Evolutionary conservation across 495 filamentous ascomycete genomes (phyloP).

Genomic region (Aspergillus diversus): DNA sequence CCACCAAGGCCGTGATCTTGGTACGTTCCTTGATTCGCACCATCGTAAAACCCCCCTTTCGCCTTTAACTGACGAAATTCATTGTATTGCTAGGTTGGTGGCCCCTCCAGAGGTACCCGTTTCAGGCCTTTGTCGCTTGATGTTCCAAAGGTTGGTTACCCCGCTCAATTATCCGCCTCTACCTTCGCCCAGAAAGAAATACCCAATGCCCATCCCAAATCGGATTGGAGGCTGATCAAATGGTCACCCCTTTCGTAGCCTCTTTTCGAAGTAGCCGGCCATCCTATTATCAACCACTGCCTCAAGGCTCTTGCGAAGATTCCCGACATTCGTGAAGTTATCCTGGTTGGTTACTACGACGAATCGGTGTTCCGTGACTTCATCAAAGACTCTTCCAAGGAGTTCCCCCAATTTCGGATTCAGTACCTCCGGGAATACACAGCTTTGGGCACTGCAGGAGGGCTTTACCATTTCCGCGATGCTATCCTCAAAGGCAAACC

Average conservation of each 20-base stretch:
- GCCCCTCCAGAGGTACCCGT: slow-evolving; percentile 90
- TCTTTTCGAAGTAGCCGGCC: slow-evolving; percentile 97
- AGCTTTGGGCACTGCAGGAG: slow-evolving; percentile 92
- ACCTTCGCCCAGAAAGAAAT: background rate
- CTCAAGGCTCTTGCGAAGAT: slow-evolving; percentile 91
- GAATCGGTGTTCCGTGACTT: slow-evolving; percentile 96
- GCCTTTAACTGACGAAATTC: slow-evolving; percentile 15
- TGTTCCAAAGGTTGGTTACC: slow-evolving; percentile 80
- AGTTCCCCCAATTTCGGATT: slow-evolving; percentile 88
- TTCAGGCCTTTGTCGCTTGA: slow-evolving; percentile 97
- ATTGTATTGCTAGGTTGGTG: slow-evolving; percentile 70
- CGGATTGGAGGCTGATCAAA: slow-evolving; percentile 13
- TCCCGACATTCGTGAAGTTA: slow-evolving; percentile 90
- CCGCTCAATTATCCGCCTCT: slow-evolving; percentile 8
- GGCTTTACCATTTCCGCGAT: slow-evolving; percentile 99
- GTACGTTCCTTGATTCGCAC: slow-evolving; percentile 41
- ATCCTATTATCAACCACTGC: slow-evolving; percentile 98
- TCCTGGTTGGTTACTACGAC: slow-evolving; percentile 98
- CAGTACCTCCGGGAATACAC: slow-evolving; percentile 98
- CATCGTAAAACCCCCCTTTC: background rate
- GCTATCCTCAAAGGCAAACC: slow-evolving; percentile 95
- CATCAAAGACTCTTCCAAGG: slow-evolving; percentile 83
- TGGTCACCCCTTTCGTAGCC: slow-evolving; percentile 58
- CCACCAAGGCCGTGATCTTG: slow-evolving; percentile 74
- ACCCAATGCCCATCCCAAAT: slow-evolving; percentile 14